phyloP scores from a whole-genome alignment of 768 basidiomycete genomes.

The Lactarius sp. region DNA sequence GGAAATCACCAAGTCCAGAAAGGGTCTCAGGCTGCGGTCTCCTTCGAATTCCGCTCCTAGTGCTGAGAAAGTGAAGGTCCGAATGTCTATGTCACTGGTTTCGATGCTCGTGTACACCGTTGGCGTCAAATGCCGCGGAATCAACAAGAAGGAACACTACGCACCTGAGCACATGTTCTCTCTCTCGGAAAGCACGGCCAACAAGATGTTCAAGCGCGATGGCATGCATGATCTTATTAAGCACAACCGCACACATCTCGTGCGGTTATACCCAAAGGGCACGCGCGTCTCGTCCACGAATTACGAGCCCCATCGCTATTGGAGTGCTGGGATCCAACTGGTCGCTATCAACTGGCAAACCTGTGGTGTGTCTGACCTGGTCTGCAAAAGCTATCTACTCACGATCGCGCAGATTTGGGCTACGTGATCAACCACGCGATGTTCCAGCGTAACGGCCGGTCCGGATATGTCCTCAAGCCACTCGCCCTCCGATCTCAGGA shows the following conservation, averaged over 20 bases:
- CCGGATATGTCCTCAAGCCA: constrained; percentile 90
- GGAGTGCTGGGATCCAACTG: constrained; percentile 84
- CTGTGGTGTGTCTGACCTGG: constrained; percentile 52
- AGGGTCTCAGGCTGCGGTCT: constrained; percentile 33
- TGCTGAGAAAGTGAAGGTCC: constrained; percentile 39
- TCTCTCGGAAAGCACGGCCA: constrained; percentile 78
- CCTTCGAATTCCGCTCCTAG: constrained; percentile 13
- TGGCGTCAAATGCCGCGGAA: constrained; percentile 89
- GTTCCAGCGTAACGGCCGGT: constrained; percentile 87
- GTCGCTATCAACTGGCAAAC: constrained; percentile 99
- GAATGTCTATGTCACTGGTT: constrained; percentile 72
- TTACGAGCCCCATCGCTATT: constrained; percentile 83
- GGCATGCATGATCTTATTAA: constrained; percentile 67
- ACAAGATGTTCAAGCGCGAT: constrained; percentile 65
- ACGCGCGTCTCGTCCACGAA: constrained; percentile 78
- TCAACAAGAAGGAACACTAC: constrained; percentile 83
- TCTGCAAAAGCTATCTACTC: neutral
- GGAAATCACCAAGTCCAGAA: constrained; percentile 39
- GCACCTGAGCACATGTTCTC: constrained; percentile 89
- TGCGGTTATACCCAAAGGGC: constrained; percentile 84
- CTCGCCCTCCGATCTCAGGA: constrained; percentile 60
- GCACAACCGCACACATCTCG: constrained; percentile 79
- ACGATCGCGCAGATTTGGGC: constrained; percentile 60
- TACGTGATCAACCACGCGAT: constrained; percentile 92
- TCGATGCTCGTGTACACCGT: constrained; percentile 88